These are phyloP conservation scores for Areca catechu DNA, from an alignment of 176 grass and related monocot species.

Conservation along the genomic window DNA sequence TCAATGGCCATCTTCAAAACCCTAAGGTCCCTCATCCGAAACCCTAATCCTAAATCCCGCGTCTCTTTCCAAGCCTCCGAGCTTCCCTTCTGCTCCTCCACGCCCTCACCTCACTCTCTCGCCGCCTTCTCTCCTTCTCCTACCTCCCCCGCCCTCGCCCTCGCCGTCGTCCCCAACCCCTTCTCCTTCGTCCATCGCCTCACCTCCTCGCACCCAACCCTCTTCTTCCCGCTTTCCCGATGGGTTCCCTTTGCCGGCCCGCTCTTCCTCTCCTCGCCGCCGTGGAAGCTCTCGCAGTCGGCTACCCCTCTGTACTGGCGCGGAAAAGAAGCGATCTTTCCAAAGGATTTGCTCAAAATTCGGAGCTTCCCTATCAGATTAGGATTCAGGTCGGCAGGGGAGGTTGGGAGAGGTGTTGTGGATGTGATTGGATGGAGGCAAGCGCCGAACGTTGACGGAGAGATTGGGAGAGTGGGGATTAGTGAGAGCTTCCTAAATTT, in stretches of 20 bases:
- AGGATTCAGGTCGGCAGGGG: constrained; percentile 5
- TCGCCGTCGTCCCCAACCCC: background rate
- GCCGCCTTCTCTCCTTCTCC: constrained; percentile 14
- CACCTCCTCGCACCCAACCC: background rate
- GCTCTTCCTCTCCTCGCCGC: constrained; percentile 47
- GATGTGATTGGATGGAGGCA: background rate
- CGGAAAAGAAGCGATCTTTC: constrained; percentile 30
- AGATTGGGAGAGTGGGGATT: background rate
- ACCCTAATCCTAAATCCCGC: constrained; percentile 16
- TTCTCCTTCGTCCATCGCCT: constrained; percentile 13
- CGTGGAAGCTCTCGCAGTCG: constrained; percentile 64
- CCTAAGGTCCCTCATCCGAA: constrained; percentile 53
- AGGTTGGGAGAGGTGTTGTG: constrained; percentile 12
- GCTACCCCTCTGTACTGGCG: constrained; percentile 53
- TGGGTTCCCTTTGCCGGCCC: constrained; percentile 19
- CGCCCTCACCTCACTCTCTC: background rate
- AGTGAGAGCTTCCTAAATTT: constrained; percentile 78
- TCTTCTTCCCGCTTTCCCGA: constrained; percentile 4
- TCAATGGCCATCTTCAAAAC: constrained; percentile 59
- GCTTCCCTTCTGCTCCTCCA: too few species aligned
- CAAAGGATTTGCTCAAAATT: constrained; percentile 33
- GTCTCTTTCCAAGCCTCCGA: constrained; percentile 17
- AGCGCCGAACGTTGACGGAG: background rate
- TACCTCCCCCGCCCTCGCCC: background rate
- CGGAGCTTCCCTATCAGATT: constrained; percentile 26